Evolutionary conservation across 805 yeast genomes (phyloP).

Genomic region (Scheffersomyces stipitis): DNA sequence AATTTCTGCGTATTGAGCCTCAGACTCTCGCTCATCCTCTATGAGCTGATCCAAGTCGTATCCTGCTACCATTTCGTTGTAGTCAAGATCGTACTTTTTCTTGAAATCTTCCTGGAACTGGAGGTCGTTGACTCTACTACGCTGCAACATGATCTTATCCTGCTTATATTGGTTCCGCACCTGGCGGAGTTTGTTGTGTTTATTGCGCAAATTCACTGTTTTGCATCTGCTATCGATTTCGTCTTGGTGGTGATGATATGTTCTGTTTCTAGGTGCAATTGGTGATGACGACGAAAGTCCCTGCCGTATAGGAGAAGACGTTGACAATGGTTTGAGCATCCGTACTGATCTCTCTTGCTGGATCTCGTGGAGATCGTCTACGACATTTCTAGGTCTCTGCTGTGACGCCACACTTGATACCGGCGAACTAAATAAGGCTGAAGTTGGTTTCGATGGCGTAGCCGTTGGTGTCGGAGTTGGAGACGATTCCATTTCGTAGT

Average conservation of each 20-base stretch:
- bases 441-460: too few relatives aligned
- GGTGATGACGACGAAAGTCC: background rate
- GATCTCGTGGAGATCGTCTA: conserved; percentile 15
- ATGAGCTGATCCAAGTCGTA: conserved; percentile 19
- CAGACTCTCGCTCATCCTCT: conserved; percentile 20
- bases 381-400: conserved; percentile 5
- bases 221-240: conserved; percentile 5
- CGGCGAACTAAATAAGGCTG: too few relatives aligned
- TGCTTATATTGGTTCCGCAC: conserved; percentile 25
- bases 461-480: too few relatives aligned
- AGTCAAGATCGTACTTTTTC: conserved; percentile 8
- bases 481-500: too few relatives aligned
- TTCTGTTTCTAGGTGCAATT: background rate
- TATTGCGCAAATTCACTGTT: conserved; percentile 16
- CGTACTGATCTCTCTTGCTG: conserved; percentile 17
- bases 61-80: conserved; percentile 12
- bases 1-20: conserved; percentile 12
- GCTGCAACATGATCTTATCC: conserved; percentile 14
- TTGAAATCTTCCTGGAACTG: conserved; percentile 11
- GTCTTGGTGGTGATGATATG: conserved; percentile 1
- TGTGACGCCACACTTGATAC: too few relatives aligned
- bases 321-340: conserved; percentile 15
- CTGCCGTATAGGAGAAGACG: conserved; percentile 1
- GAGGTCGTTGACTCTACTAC: conserved; percentile 16
- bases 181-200: conserved; percentile 21